Evolutionary conservation across 345 rosid species (phyloP), one percentile per base, ranked within the genome.

Genomic region (Aurinia saxatilis): DNA sequence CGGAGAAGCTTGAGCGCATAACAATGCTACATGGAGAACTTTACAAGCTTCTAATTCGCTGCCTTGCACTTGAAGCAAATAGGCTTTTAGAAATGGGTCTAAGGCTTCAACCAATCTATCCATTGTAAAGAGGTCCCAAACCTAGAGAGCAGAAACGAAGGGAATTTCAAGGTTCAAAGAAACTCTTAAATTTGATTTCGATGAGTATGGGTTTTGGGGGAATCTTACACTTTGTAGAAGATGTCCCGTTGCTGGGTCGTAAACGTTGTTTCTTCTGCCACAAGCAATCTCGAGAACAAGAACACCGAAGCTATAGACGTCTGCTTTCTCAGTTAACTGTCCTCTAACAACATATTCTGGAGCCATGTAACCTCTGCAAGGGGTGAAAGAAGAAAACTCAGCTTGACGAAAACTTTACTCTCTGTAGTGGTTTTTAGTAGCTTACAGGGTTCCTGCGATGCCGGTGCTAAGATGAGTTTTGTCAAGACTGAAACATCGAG

Each of bases 371-470:
- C 84, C 84, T 39, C 84, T 80, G 59, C 7, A 56, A 2, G 5
- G 10, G 41, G 66, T 52, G n/a, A n/a, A n/a, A n/a, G n/a, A n/a
- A 31, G 5, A 27, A 25, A 33, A 11, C 5, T 31, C 5, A 33
- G 50, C 21, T 10, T 17, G 2, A 50, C n/a, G n/a, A 18, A 2
- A 2, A 11, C 1, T 47, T 38, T 38, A 9, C 9, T 33, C 14
- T n/a, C n/a, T n/a, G n/a, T 5, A 29, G 3, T 5, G n/a, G 21
- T 33, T 40, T 60, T 7, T 3, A 52, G 16, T 50, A 6, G 39
- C 83, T 80, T 60, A 82, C 83, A 80, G 4, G 3, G 83, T 78
- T 44, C 83, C 88, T 16, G 83, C 84, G 15, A 78, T 67, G 50
- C 70, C 67, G 6, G 81, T 72, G 50, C 73, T 78, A 57, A 51